Evolutionary conservation across 805 yeast species (phyloP), one percentile per base, ranked within the genome.

Genomic region (Metschnikowia cubensis): DNA sequence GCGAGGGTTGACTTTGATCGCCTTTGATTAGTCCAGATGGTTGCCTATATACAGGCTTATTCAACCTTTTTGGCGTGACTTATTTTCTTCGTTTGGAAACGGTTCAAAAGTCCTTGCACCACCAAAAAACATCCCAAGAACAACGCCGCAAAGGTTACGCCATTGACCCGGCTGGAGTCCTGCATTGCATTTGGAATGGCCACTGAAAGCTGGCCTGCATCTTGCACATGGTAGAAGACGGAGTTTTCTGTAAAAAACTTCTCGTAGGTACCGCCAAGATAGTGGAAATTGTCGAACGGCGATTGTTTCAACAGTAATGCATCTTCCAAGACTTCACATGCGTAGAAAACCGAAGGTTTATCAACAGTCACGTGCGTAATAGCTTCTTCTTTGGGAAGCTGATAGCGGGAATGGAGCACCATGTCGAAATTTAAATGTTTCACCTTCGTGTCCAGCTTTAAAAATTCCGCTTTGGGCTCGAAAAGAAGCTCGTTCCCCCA

Each of bases 401-500:
- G 76, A 53, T 74, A 74, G 35, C 78, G 58, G 6, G 76, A 65
- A 52, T 74, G 77, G 6, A 74, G 51, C 6, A 68, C 68, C 34
- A 43, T 15, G 40, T 35, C 25, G 14, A 43, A 35, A 15, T 25
- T 18, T 29, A 73, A 50, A 6, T 25, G 29, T 8, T 25, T 8
- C 11, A 10, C 11, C 8, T 25, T 25, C 29, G 29, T 8, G 11
- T 8, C 11, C 29, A 25, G 29, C 11, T 25, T 54, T 51, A 14
- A 22, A 6, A 10, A 35, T 31, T 29, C 37, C 29, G 3, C 43
- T 44, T 17, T 60, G 63, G 69, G 51, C 49, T 68, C 70, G 41
- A 71, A 49, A 33, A 74, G 55, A 3, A 69, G 52, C 50, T 73
- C 76, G 50, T 61, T 68, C 0, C 78, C 78, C 77, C 77, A 73